Percentiles rank a stretch among this genome's conserved stretches.
phyloP scores from a whole-genome alignment of 208 protist species.

The Acanthamoeba lenticulata region DNA sequence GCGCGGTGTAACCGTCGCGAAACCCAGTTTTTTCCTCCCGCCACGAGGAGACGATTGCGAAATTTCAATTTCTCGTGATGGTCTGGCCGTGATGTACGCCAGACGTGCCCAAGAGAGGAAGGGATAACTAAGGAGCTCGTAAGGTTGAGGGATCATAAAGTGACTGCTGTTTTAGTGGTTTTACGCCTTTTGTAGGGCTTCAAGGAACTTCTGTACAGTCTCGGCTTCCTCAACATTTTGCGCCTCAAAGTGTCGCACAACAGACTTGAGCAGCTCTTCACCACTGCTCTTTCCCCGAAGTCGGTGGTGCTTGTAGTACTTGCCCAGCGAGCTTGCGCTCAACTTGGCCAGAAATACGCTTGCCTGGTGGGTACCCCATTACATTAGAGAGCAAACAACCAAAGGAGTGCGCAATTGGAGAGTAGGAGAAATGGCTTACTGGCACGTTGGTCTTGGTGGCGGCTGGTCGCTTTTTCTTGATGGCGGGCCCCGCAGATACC shows the following conservation, averaged over 20 bases:
- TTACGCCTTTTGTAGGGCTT: not conserved
- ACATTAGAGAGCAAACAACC: not conserved
- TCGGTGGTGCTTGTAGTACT: not conserved
- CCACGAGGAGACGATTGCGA: not conserved
- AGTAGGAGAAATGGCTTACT: not conserved
- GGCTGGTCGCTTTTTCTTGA: not conserved
- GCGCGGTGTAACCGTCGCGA: too few species aligned
- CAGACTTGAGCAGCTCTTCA: not conserved
- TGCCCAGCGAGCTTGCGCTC: not conserved
- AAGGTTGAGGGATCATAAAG: too few species aligned
- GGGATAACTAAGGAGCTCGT: too few species aligned
- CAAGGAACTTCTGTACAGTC: not conserved
- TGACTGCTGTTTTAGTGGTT: too few species aligned
- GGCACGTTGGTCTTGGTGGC: not conserved
- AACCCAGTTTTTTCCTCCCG: not conserved
- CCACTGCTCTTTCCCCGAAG: not conserved
- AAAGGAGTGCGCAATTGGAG: not conserved
- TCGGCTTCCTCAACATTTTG: not conserved
- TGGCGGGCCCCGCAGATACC: too few species aligned
- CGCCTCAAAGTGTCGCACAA: not conserved
- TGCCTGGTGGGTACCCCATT: not conserved
- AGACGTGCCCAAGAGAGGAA: too few species aligned
- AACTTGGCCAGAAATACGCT: not conserved
- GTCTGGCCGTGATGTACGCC: too few species aligned
- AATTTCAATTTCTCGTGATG: too few species aligned